Evolutionary conservation across 345 rosid genomes (phyloP).

Genomic region (Dipteronia sinensis): DNA sequence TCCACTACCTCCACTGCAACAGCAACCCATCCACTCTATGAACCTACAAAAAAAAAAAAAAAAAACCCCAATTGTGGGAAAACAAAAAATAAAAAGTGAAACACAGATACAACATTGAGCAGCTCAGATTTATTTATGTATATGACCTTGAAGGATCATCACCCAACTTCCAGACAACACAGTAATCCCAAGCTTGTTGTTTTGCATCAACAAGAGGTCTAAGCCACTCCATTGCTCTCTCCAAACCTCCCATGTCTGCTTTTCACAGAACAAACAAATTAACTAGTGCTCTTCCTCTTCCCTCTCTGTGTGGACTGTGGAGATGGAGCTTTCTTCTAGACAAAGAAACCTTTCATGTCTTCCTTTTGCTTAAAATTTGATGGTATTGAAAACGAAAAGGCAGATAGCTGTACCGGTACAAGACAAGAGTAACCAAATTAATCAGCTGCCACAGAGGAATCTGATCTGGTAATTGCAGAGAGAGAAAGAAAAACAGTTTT

Average conservation of each 20-base stretch:
- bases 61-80: neutral
- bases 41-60: conserved; percentile 57
- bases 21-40: conserved; percentile 80
- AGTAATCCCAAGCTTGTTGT: conserved; percentile 67
- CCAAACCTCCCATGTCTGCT: conserved; percentile 50
- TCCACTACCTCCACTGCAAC: conserved; percentile 57
- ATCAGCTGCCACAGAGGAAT: conserved; percentile 27
- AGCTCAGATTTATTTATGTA: neutral
- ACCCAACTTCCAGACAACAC: conserved; percentile 81
- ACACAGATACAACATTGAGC: neutral
- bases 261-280: conserved; percentile 2
- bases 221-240: conserved; percentile 60
- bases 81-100: neutral
- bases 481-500: conserved; percentile 12
- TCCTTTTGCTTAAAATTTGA: neutral
- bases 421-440: conserved; percentile 25
- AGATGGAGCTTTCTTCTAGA: neutral
- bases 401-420: neutral
- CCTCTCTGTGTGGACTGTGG: neutral
- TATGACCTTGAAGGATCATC: conserved; percentile 75
- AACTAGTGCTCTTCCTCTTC: neutral
- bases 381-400: neutral
- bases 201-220: conserved; percentile 68
- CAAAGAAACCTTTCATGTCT: conserved; percentile 27
- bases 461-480: conserved; percentile 33